Evolutionary conservation across 306 rosid species (phyloP).

Genomic region (Lathyrus tuberosus): DNA sequence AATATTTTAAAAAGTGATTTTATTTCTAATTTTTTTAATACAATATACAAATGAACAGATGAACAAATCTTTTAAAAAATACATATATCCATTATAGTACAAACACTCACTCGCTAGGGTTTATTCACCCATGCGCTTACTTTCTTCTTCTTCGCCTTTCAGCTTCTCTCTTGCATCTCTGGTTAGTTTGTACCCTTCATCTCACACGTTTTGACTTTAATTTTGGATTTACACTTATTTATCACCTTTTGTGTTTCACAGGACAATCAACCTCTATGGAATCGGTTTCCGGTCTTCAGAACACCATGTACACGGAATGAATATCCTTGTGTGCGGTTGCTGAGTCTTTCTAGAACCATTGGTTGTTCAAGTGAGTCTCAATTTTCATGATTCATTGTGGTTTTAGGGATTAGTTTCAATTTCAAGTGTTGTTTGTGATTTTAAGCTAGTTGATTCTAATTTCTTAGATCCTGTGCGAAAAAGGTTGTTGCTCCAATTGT

Average conservation of each 20-base stretch:
- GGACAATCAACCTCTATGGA: conserved; percentile 62
- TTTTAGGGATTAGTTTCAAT: neutral
- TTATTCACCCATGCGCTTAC: conserved; percentile 57
- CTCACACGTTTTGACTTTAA: neutral
- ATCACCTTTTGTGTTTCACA: conserved; percentile 29
- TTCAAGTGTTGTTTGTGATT: no score
- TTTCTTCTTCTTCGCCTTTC: conserved; percentile 45
- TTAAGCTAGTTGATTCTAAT: no score
- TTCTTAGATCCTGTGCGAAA: no score
- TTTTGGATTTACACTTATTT: conserved; percentile 14
- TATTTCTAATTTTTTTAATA: no score
- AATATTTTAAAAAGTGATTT: no score
- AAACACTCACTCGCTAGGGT: conserved; percentile 40
- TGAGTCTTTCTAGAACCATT: conserved; percentile 79
- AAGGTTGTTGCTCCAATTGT: no score
- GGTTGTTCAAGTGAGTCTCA: conserved; percentile 83
- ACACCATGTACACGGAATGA: conserved; percentile 75
- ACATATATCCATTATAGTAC: no score
- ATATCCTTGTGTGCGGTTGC: conserved; percentile 77
- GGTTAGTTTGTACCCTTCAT: conserved; percentile 42
- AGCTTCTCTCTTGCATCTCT: conserved; percentile 49
- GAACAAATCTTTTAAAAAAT: no score
- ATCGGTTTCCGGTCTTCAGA: conserved; percentile 93
- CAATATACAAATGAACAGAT: no score
- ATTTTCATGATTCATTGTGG: neutral